These are phyloP conservation scores for Calendula officinalis DNA, from an alignment of 129 eudicot genomes.

Conservation along the genomic window DNA sequence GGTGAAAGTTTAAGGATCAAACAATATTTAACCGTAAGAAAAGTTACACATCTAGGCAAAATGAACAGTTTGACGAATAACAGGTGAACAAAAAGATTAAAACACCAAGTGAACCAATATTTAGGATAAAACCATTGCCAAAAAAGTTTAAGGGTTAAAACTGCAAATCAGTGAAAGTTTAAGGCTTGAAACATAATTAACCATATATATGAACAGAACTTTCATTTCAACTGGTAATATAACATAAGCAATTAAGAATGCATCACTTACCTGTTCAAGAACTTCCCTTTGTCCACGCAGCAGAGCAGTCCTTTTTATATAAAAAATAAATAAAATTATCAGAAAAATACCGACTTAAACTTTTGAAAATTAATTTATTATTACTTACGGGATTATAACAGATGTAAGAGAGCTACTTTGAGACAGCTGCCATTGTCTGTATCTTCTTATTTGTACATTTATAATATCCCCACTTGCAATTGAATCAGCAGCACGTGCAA, in stretches of 20 bases:
- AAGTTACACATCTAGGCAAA: too few relatives aligned
- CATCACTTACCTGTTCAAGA: constrained; percentile 55
- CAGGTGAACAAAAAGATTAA: too few relatives aligned
- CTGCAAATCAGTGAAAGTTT: too few relatives aligned
- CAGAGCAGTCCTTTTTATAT: constrained; percentile 62
- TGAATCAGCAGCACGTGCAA: constrained; percentile 97
- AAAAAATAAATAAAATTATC: constrained; percentile 9
- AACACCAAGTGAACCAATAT: too few relatives aligned
- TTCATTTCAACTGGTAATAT: background rate
- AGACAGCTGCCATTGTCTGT: constrained; percentile 93
- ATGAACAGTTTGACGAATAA: too few relatives aligned
- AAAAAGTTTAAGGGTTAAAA: too few relatives aligned
- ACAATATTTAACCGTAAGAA: too few relatives aligned
- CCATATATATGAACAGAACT: too few relatives aligned
- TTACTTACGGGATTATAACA: constrained; percentile 80
- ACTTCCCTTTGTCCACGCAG: constrained; percentile 81
- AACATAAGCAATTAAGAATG: background rate
- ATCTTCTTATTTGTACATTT: constrained; percentile 92
- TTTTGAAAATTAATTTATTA: background rate
- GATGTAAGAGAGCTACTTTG: constrained; percentile 71
- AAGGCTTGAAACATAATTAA: too few relatives aligned
- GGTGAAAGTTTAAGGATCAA: too few relatives aligned
- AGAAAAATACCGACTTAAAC: background rate
- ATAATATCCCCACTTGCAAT: constrained; percentile 92
- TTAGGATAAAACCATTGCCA: too few relatives aligned